A percentile compares a stretch with the other conserved stretches of the same genome.
Conservation (phyloP, 1,284 basidiomycete genomes). For the Ceratobasidium sp. region DNA sequence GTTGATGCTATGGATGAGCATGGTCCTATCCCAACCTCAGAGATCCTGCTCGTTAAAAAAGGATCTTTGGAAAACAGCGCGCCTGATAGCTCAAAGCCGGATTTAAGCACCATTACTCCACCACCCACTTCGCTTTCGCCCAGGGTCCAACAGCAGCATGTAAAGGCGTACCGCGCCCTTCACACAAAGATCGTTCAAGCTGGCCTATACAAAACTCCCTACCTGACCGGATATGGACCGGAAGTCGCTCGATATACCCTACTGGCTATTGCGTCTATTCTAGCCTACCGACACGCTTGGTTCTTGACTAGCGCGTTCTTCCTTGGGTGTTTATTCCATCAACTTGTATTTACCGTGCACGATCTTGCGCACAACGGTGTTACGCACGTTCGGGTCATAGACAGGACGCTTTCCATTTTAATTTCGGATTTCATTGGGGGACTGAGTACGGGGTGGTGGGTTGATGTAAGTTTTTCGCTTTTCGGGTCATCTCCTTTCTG, state of each 20-base stretch:
- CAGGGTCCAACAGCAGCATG: slow-evolving; percentile 71
- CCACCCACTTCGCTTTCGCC: slow-evolving; percentile 62
- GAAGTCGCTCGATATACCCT: slow-evolving; percentile 80
- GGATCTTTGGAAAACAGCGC: slow-evolving; percentile 46
- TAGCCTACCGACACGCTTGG: slow-evolving; percentile 70
- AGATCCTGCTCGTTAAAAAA: slow-evolving; percentile 67
- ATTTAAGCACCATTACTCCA: slow-evolving; percentile 58
- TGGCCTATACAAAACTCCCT: slow-evolving; percentile 85
- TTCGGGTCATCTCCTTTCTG: neutral
- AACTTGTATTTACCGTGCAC: slow-evolving; percentile 90
- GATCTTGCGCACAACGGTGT: slow-evolving; percentile 96
- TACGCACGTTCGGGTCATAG: slow-evolving; percentile 83
- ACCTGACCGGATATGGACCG: slow-evolving; percentile 86
- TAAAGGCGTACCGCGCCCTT: slow-evolving; percentile 79
- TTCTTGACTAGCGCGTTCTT: slow-evolving; percentile 74
- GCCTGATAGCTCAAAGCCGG: slow-evolving; percentile 54
- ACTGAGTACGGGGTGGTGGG: slow-evolving; percentile 97
- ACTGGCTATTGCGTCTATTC: slow-evolving; percentile 65
- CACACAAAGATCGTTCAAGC: slow-evolving; percentile 78
- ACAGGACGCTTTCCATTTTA: slow-evolving; percentile 82
- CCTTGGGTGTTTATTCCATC: slow-evolving; percentile 93
- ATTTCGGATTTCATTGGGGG: slow-evolving; percentile 90
- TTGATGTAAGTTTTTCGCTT: slow-evolving; percentile 69
- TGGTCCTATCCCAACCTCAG: slow-evolving; percentile 54
- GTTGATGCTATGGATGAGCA: slow-evolving; percentile 48